Percentiles rank a stretch among this genome's conserved stretches.
phyloP scores from a whole-genome alignment of 1,284 basidiomycete genomes.

The Paramarasmius palmivorus region DNA sequence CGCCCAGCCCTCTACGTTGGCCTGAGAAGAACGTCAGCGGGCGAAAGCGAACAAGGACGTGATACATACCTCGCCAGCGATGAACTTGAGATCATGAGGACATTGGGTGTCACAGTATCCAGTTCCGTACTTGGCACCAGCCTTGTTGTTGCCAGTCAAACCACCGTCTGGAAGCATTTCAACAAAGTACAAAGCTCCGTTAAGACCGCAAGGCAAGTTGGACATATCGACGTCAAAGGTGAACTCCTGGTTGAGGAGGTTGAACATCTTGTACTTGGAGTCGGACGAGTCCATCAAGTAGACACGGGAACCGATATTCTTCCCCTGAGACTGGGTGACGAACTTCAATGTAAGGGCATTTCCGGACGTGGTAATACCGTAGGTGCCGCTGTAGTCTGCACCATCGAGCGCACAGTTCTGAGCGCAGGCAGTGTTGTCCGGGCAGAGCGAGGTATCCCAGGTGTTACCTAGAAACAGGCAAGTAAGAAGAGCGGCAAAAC shows the following conservation, averaged over 20 bases:
- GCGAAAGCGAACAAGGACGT: not conserved
- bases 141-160: conserved; percentile 49
- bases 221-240: conserved; percentile 58
- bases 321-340: conserved; percentile 35
- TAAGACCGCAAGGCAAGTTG: conserved; percentile 55
- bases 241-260: conserved; percentile 43
- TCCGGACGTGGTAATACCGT: conserved; percentile 45
- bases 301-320: conserved; percentile 52
- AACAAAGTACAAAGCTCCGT: conserved; percentile 47
- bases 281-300: conserved; percentile 45
- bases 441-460: conserved; percentile 50
- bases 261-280: conserved; percentile 50
- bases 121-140: conserved; percentile 57
- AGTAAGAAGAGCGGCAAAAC: too few relatives aligned
- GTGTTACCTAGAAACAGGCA: conserved; percentile 27
- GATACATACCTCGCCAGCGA: conserved; percentile 52
- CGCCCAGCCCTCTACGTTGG: conserved; percentile 46
- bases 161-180: conserved; percentile 60
- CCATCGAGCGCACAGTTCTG: conserved; percentile 59
- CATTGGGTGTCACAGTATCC: conserved; percentile 63
- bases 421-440: conserved; percentile 46
- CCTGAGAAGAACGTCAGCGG: conserved; percentile 29
- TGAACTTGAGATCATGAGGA: conserved; percentile 57
- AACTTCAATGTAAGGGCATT: conserved; percentile 53
- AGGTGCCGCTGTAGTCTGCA: conserved; percentile 51